These are phyloP conservation scores for Myxozyma mucilagina DNA, from an alignment of 805 yeast genomes.

Conservation along the genomic window DNA sequence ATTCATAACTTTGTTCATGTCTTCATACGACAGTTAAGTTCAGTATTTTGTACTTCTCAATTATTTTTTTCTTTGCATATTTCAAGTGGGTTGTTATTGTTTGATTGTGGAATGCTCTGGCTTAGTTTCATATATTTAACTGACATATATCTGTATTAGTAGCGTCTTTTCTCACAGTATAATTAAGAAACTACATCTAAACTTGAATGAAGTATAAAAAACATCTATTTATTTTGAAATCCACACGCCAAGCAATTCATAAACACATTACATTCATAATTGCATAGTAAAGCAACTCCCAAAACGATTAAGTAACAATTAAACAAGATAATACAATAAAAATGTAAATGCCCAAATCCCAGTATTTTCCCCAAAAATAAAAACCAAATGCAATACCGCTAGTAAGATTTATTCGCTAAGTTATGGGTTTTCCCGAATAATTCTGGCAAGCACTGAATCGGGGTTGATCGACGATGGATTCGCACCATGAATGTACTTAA, in stretches of 20 bases:
- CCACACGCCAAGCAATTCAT: neutral
- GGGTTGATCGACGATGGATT: conserved; percentile 50
- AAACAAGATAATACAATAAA: neutral
- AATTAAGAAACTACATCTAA: neutral
- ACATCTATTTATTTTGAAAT: no score
- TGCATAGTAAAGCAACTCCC: neutral
- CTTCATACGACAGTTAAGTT: neutral
- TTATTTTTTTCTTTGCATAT: neutral
- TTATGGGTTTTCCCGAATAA: neutral
- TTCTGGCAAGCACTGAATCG: conserved; percentile 7
- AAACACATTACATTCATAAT: neutral
- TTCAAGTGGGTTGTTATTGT: neutral
- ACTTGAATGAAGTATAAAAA: no score
- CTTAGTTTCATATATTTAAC: neutral
- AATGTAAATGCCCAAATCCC: neutral
- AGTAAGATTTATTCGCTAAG: neutral
- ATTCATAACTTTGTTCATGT: neutral
- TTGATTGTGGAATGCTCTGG: neutral
- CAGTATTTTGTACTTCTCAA: neutral
- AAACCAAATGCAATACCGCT: neutral
- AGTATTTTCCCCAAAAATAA: neutral
- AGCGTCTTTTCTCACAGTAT: neutral
- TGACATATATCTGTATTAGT: neutral
- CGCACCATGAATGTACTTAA: conserved; percentile 68
- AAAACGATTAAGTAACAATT: neutral